A percentile compares a stretch with the other conserved stretches of the same genome.
phyloP scores from a whole-genome alignment of 305 asterid genomes.

The Solanum aculeatissimum region DNA sequence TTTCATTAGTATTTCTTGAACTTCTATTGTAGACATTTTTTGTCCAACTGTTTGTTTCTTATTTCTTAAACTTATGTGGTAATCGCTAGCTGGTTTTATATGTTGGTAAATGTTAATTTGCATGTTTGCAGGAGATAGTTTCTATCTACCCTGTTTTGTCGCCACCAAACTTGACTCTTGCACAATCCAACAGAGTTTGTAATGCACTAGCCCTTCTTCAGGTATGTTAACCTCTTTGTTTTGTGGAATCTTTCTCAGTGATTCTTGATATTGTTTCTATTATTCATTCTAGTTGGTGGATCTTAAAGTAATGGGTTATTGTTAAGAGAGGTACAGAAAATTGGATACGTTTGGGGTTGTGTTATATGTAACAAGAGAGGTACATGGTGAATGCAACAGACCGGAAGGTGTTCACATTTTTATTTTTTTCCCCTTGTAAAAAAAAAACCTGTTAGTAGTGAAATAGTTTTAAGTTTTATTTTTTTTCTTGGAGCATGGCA shows the following conservation, averaged over 20 bases:
- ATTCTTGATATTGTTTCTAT: neutral
- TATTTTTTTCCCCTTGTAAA: neutral
- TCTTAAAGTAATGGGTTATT: neutral
- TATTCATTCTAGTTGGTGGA: neutral
- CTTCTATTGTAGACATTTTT: neutral
- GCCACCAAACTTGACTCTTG: conserved; percentile 72
- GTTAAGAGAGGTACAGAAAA: neutral
- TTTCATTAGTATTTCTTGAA: neutral
- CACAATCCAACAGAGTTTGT: conserved; percentile 89
- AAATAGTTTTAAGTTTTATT: neutral
- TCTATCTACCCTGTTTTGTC: conserved; percentile 88
- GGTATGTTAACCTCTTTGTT: conserved; percentile 22
- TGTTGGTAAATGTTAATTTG: neutral
- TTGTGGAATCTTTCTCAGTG: neutral
- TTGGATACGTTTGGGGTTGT: neutral
- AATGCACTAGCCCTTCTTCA: conserved; percentile 96
- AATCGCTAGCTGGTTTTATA: neutral
- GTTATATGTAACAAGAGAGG: neutral
- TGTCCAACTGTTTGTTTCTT: neutral
- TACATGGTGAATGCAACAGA: too few species aligned
- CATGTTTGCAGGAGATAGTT: conserved; percentile 63
- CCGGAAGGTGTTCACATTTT: neutral
- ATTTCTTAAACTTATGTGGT: neutral
- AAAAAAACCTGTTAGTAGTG: neutral
- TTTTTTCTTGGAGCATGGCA: neutral